A percentile compares a stretch with the other conserved stretches of the same genome.
Evolutionary conservation across 306 rosid genomes (phyloP).

Genomic region (Rosa persica): DNA sequence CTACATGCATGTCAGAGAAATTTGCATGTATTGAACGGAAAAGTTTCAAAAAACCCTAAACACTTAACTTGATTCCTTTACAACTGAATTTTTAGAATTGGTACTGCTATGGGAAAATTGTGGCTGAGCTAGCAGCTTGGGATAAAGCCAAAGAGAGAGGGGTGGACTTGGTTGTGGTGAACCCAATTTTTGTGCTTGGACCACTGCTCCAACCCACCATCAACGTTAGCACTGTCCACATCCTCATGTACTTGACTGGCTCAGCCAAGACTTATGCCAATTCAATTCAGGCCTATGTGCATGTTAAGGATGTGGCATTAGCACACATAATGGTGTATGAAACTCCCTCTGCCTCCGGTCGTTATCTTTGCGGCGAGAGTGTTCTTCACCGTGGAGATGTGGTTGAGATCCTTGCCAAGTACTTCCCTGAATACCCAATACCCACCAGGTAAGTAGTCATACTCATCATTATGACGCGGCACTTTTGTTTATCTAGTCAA

Average conservation of each 20-base stretch:
- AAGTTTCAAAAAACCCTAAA: neutral
- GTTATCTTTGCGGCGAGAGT: constrained; percentile 69
- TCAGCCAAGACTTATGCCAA: constrained; percentile 73
- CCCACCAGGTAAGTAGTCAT: constrained; percentile 64
- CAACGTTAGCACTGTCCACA: constrained; percentile 74
- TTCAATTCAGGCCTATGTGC: constrained; percentile 66
- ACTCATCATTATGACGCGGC: too few relatives aligned
- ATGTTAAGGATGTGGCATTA: constrained; percentile 73
- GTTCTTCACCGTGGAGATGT: constrained; percentile 79
- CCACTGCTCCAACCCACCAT: constrained; percentile 66
- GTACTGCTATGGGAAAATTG: constrained; percentile 86
- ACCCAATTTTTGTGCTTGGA: constrained; percentile 77
- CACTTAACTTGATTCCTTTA: neutral
- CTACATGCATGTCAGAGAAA: too few relatives aligned
- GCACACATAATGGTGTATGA: constrained; percentile 76
- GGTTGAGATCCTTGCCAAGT: constrained; percentile 60
- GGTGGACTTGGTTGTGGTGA: constrained; percentile 74
- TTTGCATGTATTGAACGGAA: too few relatives aligned
- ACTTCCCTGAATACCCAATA: constrained; percentile 72
- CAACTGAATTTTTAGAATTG: constrained; percentile 51
- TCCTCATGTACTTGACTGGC: constrained; percentile 72
- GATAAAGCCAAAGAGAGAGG: constrained; percentile 55
- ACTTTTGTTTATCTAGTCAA: too few relatives aligned
- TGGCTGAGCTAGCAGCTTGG: constrained; percentile 84
- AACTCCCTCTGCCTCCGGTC: constrained; percentile 65